Evolutionary conservation across 345 rosid species (phyloP), one percentile per base, ranked within the genome.

Genomic region (Anacardium occidentale): DNA sequence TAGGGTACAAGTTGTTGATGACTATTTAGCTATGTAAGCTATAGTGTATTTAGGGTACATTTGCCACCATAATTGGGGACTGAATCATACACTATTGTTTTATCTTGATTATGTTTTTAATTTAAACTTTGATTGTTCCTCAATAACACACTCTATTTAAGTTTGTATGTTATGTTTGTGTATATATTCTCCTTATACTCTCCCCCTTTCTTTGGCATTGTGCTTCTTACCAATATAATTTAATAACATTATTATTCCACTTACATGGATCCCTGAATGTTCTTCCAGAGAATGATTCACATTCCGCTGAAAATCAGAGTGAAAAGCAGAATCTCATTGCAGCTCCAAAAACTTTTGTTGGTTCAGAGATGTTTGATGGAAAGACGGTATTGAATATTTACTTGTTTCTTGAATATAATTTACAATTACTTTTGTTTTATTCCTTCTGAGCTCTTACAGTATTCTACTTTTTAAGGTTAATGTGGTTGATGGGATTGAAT

Each of bases 401-500:
- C 66, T 21, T 18, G 37, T 64, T 62, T 20, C 22, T 17, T 45
- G 44, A 51, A 48, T 18, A 52, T 48, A n/a, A 20, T 47, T 3
- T 61, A 56, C 37, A 52, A 10, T 65, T 66, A 64, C 44, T 77
- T 26, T 9, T 70, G 45, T 22, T 24, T 69, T 22, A 21, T 53
- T 17, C 24, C 74, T 68, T 62, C 57, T 77, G 29, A 75, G 10
- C 66, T 45, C 37, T 34, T 50, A 18, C 32, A 15, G 45, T 7
- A 66, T 62, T 62, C 73, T 57, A 62, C 55, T 65, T 73, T 62
- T 60, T 75, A 40, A 95, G 99, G 94, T 95, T 57, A 93, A 95
- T 75, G 94, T 89, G 70, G 99, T 88, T 47, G 99, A 95, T 73
- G 99, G 98, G 80, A n/a, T n/a, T n/a, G n/a, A n/a, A n/a, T n/a